Evolutionary conservation across 73 alveolate species (phyloP).

Genomic region (Symbiodinium natans): DNA sequence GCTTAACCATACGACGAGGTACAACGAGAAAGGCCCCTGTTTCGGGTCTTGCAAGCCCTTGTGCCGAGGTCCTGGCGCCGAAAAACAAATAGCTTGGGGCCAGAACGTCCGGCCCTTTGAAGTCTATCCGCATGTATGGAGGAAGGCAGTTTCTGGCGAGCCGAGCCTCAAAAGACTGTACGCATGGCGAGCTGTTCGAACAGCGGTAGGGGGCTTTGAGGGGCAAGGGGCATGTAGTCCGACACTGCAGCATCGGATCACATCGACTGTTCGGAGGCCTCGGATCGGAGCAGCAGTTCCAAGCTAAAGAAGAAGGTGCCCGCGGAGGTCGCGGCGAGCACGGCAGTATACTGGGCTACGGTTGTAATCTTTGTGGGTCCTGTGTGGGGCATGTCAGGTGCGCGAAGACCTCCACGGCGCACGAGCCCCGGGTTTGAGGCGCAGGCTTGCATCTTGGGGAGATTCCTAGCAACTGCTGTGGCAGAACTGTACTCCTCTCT

Average conservation of each 20-base stretch:
- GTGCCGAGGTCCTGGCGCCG: neutral
- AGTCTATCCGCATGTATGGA: no score
- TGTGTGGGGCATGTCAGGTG: neutral
- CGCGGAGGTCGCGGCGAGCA: neutral
- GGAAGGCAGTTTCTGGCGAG: neutral
- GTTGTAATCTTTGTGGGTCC: neutral
- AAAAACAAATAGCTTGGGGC: neutral
- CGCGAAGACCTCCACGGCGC: neutral
- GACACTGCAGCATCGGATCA: no score
- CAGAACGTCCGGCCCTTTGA: neutral
- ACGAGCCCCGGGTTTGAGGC: neutral
- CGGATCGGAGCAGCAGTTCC: neutral
- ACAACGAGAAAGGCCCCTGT: no score
- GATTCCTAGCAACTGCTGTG: no score
- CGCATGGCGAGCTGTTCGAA: neutral
- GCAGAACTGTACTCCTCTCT: no score
- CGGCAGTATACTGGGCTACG: neutral
- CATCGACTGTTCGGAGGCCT: neutral
- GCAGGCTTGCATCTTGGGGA: neutral
- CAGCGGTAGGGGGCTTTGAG: no score
- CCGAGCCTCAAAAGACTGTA: no score
- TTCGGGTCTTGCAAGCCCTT: no score
- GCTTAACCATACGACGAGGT: no score
- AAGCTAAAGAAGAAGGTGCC: neutral
- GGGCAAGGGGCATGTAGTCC: no score